Base-by-base conservation (phyloP, 805 yeast species). In the Torulaspora indica region DNA sequence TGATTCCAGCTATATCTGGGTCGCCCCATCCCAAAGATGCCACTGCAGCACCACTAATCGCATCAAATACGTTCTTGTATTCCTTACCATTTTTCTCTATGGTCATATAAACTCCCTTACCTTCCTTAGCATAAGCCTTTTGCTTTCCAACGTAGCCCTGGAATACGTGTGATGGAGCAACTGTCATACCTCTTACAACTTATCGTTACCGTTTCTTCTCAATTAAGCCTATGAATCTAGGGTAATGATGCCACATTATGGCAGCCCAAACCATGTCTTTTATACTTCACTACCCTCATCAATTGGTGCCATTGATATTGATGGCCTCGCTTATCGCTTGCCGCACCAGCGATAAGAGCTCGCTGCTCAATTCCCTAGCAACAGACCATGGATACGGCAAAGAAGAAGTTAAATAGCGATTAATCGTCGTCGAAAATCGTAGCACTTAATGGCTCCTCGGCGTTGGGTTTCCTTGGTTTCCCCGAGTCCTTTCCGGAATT, bases 21-120 rank as follows among this genome's bases (percentile, higher is more conserved):
- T 72, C 75, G 38, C 64, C 64, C 55, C 73, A 73, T 22, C 78
- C 78, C 12, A 74, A 52, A 3, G 75, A 68, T 17, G 72, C 73
- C 29, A 74, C 79, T 13, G 79, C 78, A n/a, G 78, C 79, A 49
- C 78, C 78, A n/a, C 76, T 71, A 52, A 63, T 59, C 20, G 69
- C 77, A 57, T 74, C 78, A 38, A 72, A 51, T 13, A 70, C 48
- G n/a, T 57, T 56, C 10, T 46, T 54, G 35, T 57, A 54, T 33
- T 64, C 63, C 36, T 69, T 70, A 15, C 74, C 71, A 28, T 63
- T 57, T 23, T 73, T 75, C 47, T 67, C 69, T 29, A 73, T 59
- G 13, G 67, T 64, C 50, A 76, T 60, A 51, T 60, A 61, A 39
- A 62, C 52, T 28, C 79, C 79, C 34, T 68, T 59, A 37, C 77